Evolutionary conservation across 2,329 filamentous ascomycete species (phyloP).

Genomic region (Colletotrichum sp.): DNA sequence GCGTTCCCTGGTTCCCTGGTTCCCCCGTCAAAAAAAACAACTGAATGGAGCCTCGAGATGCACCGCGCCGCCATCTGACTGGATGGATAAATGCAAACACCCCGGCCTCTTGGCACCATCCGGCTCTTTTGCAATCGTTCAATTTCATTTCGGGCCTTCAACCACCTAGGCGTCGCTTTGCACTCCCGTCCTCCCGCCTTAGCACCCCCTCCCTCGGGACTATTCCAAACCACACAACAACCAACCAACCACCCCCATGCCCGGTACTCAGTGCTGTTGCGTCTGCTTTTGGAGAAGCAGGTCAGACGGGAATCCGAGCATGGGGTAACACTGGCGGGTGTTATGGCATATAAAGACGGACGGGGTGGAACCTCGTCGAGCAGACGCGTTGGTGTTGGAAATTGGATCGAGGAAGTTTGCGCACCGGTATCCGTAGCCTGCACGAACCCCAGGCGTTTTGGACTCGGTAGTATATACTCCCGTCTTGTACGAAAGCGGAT

Average conservation of each 20-base stretch:
- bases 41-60: not conserved
- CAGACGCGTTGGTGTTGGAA: not conserved
- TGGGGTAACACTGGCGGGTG: not conserved
- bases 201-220: not conserved
- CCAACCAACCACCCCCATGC: not conserved
- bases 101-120: not conserved
- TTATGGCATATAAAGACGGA: not conserved
- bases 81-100: conserved; percentile 17
- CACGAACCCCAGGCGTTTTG: not conserved
- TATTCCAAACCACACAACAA: not conserved
- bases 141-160: conserved; percentile 21
- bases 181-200: conserved; percentile 17
- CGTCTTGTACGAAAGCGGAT: not conserved
- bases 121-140: not conserved
- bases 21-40: conserved; percentile 3
- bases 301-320: not conserved
- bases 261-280: not conserved
- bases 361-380: not conserved
- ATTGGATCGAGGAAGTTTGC: not conserved
- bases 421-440: not conserved
- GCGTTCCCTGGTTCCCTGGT: not conserved
- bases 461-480: conserved; percentile 1
- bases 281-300: not conserved
- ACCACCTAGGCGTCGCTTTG: conserved; percentile 3
- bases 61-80: not conserved